Evolutionary conservation across 805 yeast species (phyloP), one percentile per base, ranked within the genome.

Genomic region (Kodamaea kakaduensis): DNA sequence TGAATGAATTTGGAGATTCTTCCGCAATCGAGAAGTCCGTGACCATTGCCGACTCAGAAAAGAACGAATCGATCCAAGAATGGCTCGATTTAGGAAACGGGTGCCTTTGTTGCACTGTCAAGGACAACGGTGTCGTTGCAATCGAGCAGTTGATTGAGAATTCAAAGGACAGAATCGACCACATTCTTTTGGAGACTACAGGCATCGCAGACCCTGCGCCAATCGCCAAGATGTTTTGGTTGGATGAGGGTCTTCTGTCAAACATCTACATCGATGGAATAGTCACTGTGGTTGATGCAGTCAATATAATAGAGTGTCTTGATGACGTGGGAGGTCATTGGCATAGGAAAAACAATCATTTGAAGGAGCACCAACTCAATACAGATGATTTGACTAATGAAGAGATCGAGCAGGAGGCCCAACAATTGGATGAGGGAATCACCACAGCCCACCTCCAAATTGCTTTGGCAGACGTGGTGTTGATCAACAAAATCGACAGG

Each of bases 121-220:
- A 87, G 54, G 97, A 89, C 56, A 84, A 81, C 37, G 98, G 98
- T 4, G 97, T 93, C 1, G 71, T 83, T 26, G 98, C 98, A 0
- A 88, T 93, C 36, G 98, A 93, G 56, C 76, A 85, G 38, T 72
- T 93, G 47, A 79, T 90, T 41, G 81, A 78, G 19, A 73, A 79
- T 34, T 73, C 81, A 20, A 81, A 80, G 5, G 81, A 77, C 20
- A 72, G 73, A 34, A 88, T 90, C 34, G 98, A 93, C 58, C 84
- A 90, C 52, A 88, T 93, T n/a, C 56, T 93, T 16, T 64, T 93
- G 35, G 98, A 93, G 54, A 93, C 98, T 0, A 87, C 96, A 0
- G 98, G 98, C 0, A 72, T 93, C 10, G 98, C 98, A 0, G 97
- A 93, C 53, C 98, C 98, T 0, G 97, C 89, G 0, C 97, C 97